These are phyloP conservation scores for Conringia planisiliqua DNA, from an alignment of 345 rosid species.

Conservation along the genomic window DNA sequence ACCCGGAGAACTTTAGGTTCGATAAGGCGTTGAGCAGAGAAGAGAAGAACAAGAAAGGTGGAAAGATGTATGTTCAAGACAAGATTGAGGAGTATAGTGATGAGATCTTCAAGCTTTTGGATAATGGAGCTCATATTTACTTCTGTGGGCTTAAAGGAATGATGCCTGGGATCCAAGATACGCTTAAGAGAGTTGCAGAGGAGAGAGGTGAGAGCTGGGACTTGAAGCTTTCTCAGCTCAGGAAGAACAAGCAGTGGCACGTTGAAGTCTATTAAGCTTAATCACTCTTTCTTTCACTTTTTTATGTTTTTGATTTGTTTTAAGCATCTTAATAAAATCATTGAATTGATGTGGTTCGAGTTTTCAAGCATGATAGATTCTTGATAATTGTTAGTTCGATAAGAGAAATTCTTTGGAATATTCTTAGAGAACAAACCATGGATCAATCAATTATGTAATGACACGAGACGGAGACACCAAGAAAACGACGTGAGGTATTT, in stretches of 20 bases:
- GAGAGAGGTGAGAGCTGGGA: slow-evolving; percentile 95
- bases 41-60: slow-evolving; percentile 88
- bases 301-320: slow-evolving; percentile 14
- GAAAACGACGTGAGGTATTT: slow-evolving; percentile 12
- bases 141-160: slow-evolving; percentile 98
- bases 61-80: slow-evolving; percentile 98
- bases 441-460: neutral
- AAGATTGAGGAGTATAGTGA: slow-evolving; percentile 97
- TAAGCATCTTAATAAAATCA: slow-evolving; percentile 8
- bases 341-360: slow-evolving; percentile 6
- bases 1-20: slow-evolving; percentile 77
- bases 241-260: slow-evolving; percentile 99
- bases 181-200: slow-evolving; percentile 84
- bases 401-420: neutral
- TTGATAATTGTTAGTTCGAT: neutral
- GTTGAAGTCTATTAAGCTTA: slow-evolving; percentile 76
- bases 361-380: neutral
- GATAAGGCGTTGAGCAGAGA: slow-evolving; percentile 93
- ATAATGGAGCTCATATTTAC: slow-evolving; percentile 87
- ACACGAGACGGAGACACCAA: neutral
- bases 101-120: slow-evolving; percentile 87
- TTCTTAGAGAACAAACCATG: slow-evolving; percentile 9
- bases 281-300: neutral
- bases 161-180: slow-evolving; percentile 99
- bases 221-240: slow-evolving; percentile 86